Evolutionary conservation across 805 yeast species (phyloP).

Genomic region (Suhomyces tanzawaensis): DNA sequence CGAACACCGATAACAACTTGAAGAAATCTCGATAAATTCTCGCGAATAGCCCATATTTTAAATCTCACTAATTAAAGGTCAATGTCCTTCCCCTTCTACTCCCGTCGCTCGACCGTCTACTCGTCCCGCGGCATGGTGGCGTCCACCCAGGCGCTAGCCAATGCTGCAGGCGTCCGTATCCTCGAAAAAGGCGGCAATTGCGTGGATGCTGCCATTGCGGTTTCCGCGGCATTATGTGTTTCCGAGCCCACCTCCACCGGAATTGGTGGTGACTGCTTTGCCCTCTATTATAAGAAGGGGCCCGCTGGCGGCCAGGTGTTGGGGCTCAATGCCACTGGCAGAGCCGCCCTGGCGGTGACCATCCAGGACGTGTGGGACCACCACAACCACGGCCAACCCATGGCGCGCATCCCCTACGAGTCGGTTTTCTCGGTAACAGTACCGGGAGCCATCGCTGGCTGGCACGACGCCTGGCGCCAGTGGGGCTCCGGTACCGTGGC

Average conservation of each 20-base stretch:
- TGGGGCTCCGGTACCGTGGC: conserved; percentile 75
- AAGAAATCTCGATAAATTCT: too few relatives aligned
- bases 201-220: conserved; percentile 63
- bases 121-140: conserved; percentile 72
- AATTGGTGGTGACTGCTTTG: conserved; percentile 69
- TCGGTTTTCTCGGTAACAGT: conserved; percentile 65
- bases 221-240: conserved; percentile 53
- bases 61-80: too few relatives aligned
- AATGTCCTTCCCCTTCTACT: conserved; percentile 44
- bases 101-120: conserved; percentile 73
- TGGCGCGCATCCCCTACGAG: conserved; percentile 48
- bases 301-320: conserved; percentile 41
- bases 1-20: too few relatives aligned
- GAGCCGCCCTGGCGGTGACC: conserved; percentile 52
- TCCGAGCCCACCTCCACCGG: conserved; percentile 62
- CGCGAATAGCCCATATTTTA: too few relatives aligned
- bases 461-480: conserved; percentile 63
- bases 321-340: conserved; percentile 77
- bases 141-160: conserved; percentile 75
- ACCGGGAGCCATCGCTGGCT: conserved; percentile 80
- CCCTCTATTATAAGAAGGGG: conserved; percentile 48
- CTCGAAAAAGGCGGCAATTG: conserved; percentile 72
- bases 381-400: conserved; percentile 37
- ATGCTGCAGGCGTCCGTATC: conserved; percentile 66
- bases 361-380: conserved; percentile 47